Conservation (phyloP, 345 rosid species). For the Hibiscus tridactylites region DNA sequence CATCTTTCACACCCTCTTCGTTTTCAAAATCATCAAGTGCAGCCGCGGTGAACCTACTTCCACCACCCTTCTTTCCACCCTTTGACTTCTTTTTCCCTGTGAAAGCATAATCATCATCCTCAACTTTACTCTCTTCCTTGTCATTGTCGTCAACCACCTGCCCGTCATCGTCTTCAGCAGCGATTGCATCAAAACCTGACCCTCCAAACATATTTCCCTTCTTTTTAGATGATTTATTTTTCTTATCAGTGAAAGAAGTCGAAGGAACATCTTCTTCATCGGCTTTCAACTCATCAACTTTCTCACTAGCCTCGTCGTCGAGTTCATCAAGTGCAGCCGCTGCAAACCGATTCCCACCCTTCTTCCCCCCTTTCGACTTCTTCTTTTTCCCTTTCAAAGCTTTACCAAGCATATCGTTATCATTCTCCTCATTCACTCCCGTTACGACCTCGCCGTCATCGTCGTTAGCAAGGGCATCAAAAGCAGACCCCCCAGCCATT, state of each 20-base stretch:
- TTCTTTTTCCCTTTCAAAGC: constrained; percentile 43
- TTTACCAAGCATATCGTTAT: constrained; percentile 31
- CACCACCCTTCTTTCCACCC: constrained; percentile 27
- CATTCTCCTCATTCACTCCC: constrained; percentile 11
- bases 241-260: constrained; percentile 57
- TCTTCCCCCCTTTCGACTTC: constrained; percentile 37
- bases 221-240: constrained; percentile 66
- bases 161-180: neutral
- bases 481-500: constrained; percentile 7
- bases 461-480: neutral
- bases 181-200: neutral
- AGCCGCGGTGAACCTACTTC: constrained; percentile 16
- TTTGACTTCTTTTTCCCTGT: constrained; percentile 44
- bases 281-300: constrained; percentile 22
- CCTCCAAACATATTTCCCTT: constrained; percentile 26
- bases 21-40: constrained; percentile 31
- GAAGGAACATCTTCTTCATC: constrained; percentile 30
- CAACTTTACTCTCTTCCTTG: constrained; percentile 23
- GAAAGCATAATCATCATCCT: constrained; percentile 32
- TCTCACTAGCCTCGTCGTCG: constrained; percentile 22
- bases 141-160: neutral
- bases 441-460: constrained; percentile 29
- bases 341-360: constrained; percentile 16
- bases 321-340: constrained; percentile 28
- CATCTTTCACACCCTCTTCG: constrained; percentile 20